Conservation (phyloP, 306 rosid genomes). For the Hippophae rhamnoides region DNA sequence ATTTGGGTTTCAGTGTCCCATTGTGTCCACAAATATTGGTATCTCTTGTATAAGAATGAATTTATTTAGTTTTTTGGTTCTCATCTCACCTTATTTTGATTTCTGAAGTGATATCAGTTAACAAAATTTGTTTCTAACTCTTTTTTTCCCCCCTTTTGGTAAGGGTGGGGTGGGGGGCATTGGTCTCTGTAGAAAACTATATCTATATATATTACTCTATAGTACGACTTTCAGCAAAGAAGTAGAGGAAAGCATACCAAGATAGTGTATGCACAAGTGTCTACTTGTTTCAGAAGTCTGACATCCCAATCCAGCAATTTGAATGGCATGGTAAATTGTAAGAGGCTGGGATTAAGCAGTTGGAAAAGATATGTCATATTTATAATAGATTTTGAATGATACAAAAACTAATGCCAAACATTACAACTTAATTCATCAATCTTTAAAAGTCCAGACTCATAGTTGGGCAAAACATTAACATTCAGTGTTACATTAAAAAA, state of each 20-base stretch:
- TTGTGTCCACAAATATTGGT: too few relatives aligned
- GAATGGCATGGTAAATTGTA: conserved; percentile 57
- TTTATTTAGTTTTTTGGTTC: too few relatives aligned
- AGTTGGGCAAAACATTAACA: neutral
- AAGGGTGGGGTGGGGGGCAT: too few relatives aligned
- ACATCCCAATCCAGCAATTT: conserved; percentile 39
- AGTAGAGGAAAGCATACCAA: conserved; percentile 45
- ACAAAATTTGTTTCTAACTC: too few relatives aligned
- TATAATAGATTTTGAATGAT: neutral
- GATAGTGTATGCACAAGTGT: conserved; percentile 63
- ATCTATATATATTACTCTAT: neutral
- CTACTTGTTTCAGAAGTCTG: conserved; percentile 33
- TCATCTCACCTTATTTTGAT: too few relatives aligned
- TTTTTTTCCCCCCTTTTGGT: too few relatives aligned
- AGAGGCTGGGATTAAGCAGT: conserved; percentile 56
- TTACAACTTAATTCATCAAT: conserved; percentile 4
- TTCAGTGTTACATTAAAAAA: neutral
- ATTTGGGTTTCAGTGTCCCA: too few relatives aligned
- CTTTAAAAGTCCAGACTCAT: neutral
- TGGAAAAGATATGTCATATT: neutral
- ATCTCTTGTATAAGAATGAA: too few relatives aligned
- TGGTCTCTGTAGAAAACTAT: too few relatives aligned
- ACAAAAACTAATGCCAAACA: neutral
- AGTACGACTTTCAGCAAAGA: conserved; percentile 2
- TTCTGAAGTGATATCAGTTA: too few relatives aligned